phyloP scores from a whole-genome alignment of 768 basidiomycete species.

The Gloeostereum incarnatum region DNA sequence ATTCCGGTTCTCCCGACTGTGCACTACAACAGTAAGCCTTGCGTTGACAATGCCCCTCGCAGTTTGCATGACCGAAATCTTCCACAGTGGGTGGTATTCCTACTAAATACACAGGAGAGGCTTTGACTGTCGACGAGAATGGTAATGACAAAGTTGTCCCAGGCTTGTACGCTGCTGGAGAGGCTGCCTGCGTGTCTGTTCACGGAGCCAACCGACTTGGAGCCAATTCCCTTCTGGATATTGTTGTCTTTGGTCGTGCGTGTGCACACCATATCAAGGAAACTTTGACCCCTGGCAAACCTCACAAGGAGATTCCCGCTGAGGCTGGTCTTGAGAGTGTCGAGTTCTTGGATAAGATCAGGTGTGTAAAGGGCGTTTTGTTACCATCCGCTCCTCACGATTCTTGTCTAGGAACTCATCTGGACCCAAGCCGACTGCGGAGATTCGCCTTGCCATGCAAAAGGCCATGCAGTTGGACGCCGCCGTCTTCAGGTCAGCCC shows the following conservation, averaged over 20 bases:
- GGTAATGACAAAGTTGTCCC: slow-evolving; percentile 94
- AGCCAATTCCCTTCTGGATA: slow-evolving; percentile 97
- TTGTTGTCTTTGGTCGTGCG: slow-evolving; percentile 99
- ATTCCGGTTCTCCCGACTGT: slow-evolving; percentile 98
- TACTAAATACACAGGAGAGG: slow-evolving; percentile 97
- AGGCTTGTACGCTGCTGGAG: slow-evolving; percentile 96
- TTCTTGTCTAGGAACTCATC: slow-evolving; percentile 48
- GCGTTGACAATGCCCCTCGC: slow-evolving; percentile 4
- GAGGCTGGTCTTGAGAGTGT: slow-evolving; percentile 81
- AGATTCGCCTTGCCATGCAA: slow-evolving; percentile 93
- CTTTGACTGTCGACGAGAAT: slow-evolving; percentile 75
- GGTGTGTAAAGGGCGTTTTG: slow-evolving; percentile 28
- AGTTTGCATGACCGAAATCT: slow-evolving; percentile 10
- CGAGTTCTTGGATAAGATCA: slow-evolving; percentile 83
- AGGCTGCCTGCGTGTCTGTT: slow-evolving; percentile 97
- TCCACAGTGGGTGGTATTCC: slow-evolving; percentile 95
- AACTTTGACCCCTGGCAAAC: slow-evolving; percentile 79
- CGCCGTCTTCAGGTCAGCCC: slow-evolving; percentile 83
- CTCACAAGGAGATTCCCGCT: slow-evolving; percentile 82
- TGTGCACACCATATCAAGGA: slow-evolving; percentile 96
- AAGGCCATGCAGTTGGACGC: slow-evolving; percentile 99
- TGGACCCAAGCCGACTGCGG: slow-evolving; percentile 79
- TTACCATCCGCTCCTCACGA: not conserved
- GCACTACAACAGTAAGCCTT: slow-evolving; percentile 89
- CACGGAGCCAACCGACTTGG: slow-evolving; percentile 99